These are phyloP conservation scores for Penicillium sp. DNA, from an alignment of 2,329 filamentous ascomycete genomes.

Conservation along the genomic window DNA sequence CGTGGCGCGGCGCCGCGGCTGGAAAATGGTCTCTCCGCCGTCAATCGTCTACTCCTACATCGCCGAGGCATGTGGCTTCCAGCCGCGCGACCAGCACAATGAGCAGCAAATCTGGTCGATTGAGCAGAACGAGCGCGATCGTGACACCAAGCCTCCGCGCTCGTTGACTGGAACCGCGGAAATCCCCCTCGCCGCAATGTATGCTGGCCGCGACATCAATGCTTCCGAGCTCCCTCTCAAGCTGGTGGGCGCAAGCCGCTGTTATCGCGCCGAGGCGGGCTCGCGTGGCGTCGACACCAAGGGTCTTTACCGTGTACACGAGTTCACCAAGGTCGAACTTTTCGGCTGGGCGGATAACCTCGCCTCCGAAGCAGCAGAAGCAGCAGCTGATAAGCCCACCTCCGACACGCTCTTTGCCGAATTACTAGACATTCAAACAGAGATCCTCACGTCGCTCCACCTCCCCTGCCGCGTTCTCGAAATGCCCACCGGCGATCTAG, in stretches of 20 bases:
- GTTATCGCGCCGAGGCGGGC: conserved; percentile 93
- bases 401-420: conserved; percentile 70
- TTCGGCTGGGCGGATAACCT: conserved; percentile 81
- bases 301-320: conserved; percentile 93
- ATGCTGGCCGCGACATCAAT: conserved; percentile 71
- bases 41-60: conserved; percentile 92
- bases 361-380: conserved; percentile 44
- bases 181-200: conserved; percentile 90
- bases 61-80: conserved; percentile 88
- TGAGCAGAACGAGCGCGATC: conserved; percentile 66
- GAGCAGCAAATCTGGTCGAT: conserved; percentile 91
- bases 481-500: conserved; percentile 88
- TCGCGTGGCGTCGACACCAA: conserved; percentile 88
- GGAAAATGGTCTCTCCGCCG: conserved; percentile 80
- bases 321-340: conserved; percentile 98
- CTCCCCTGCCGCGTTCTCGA: conserved; percentile 87
- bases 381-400: conserved; percentile 27
- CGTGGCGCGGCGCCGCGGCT: conserved; percentile 72
- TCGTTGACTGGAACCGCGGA: conserved; percentile 88
- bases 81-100: conserved; percentile 84
- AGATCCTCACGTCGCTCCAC: conserved; percentile 75
- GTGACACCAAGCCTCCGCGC: conserved; percentile 66
- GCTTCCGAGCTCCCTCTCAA: conserved; percentile 72
- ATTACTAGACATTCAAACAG: conserved; percentile 82
- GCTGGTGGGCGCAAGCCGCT: conserved; percentile 82